phyloP scores from a whole-genome alignment of 2,329 filamentous ascomycete species.

The Calonectria crousiana region DNA sequence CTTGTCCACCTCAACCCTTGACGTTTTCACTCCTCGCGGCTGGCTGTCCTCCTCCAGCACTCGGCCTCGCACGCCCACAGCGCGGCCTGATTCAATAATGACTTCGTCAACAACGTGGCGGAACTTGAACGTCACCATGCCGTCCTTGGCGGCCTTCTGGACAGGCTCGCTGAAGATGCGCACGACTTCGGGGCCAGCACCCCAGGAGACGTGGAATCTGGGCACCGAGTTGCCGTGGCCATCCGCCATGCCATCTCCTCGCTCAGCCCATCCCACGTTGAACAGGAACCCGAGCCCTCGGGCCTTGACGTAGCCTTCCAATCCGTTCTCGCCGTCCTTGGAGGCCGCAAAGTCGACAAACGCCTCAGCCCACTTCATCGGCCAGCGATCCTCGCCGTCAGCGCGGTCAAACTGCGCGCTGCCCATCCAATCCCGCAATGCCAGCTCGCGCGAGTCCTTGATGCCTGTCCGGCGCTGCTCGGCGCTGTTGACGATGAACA shows the following conservation, averaged over 20 bases:
- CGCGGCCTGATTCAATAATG: conserved; percentile 63
- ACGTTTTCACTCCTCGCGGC: conserved; percentile 64
- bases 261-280: conserved; percentile 72
- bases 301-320: conserved; percentile 69
- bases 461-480: conserved; percentile 70
- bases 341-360: conserved; percentile 71
- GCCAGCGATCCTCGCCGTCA: conserved; percentile 66
- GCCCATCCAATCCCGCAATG: conserved; percentile 70
- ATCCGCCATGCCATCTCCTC: conserved; percentile 66
- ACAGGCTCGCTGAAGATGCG: conserved; percentile 69
- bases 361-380: conserved; percentile 71
- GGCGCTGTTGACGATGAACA: conserved; percentile 70
- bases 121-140: conserved; percentile 67
- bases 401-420: conserved; percentile 70
- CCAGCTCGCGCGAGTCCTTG: conserved; percentile 67
- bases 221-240: conserved; percentile 74
- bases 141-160: conserved; percentile 62
- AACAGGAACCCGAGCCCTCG: conserved; percentile 64
- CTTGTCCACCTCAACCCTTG: conserved; percentile 58
- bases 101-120: conserved; percentile 70
- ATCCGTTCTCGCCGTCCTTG: conserved; percentile 54
- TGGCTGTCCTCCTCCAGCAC: conserved; percentile 65
- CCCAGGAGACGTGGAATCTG: conserved; percentile 73
- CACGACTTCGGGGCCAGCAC: conserved; percentile 71
- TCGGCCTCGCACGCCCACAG: conserved; percentile 65